A percentile compares a stretch with the other conserved stretches of the same genome.
Conservation (phyloP, 768 basidiomycete species). For the Amanita polypyramis region DNA sequence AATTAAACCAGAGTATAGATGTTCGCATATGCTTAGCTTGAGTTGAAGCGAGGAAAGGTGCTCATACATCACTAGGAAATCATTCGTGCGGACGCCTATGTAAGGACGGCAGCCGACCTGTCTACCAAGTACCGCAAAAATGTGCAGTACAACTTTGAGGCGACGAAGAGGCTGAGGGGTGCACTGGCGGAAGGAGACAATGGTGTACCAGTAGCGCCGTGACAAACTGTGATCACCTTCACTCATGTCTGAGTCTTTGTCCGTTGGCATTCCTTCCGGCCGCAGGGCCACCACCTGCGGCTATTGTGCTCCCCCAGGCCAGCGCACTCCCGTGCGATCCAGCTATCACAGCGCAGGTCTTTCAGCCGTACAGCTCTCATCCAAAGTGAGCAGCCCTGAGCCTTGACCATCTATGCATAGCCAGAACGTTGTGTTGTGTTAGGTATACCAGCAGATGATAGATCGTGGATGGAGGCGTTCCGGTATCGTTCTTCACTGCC, state of each 20-base stretch:
- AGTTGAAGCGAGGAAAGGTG: not conserved
- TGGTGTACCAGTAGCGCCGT: not conserved
- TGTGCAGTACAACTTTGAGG: constrained; percentile 85
- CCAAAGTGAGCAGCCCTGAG: constrained; percentile 26
- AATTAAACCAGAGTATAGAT: constrained; percentile 82
- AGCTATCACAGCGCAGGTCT: constrained; percentile 39
- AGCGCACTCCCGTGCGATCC: constrained; percentile 29
- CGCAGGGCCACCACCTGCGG: constrained; percentile 42
- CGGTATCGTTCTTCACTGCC: constrained; percentile 23
- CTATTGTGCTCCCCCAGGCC: constrained; percentile 53
- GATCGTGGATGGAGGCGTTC: constrained; percentile 81
- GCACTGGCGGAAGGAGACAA: not conserved
- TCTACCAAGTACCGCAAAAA: constrained; percentile 86
- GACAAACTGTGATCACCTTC: not conserved
- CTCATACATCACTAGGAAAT: constrained; percentile 48
- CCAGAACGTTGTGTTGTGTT: not conserved
- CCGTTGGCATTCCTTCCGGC: constrained; percentile 27
- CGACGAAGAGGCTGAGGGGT: constrained; percentile 25
- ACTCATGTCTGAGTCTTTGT: constrained; percentile 11
- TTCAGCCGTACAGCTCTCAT: constrained; percentile 40
- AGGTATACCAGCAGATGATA: constrained; percentile 79
- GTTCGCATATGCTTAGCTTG: constrained; percentile 28
- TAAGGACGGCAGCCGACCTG: constrained; percentile 75
- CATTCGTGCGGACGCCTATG: constrained; percentile 62
- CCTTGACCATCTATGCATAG: not conserved